Conservation (phyloP, 148 eudicot genomes). For the Diospyros kaki region DNA sequence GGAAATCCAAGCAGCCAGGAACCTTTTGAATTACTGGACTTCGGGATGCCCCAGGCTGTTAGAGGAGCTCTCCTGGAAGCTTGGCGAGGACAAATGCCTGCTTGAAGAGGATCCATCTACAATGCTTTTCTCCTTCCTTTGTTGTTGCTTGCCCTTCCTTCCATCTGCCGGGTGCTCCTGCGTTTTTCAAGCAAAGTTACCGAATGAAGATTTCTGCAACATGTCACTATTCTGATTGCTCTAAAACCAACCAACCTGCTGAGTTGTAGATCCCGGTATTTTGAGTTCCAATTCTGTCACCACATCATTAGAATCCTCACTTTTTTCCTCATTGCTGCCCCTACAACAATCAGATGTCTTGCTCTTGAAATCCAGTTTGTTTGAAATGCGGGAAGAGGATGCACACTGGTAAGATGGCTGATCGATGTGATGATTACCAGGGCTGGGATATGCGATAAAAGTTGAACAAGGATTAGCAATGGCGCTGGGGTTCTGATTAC, state of each 20-base stretch:
- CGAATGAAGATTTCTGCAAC: too few relatives aligned
- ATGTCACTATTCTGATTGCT: too few relatives aligned
- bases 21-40: too few relatives aligned
- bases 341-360: constrained; percentile 28
- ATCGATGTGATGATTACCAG: constrained; percentile 33
- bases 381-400: constrained; percentile 33
- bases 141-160: too few relatives aligned
- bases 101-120: too few relatives aligned
- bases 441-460: constrained; percentile 39
- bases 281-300: constrained; percentile 65
- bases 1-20: too few relatives aligned
- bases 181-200: too few relatives aligned
- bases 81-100: too few relatives aligned
- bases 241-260: constrained; percentile 46
- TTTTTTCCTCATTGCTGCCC: constrained; percentile 28
- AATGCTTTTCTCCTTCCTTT: too few relatives aligned
- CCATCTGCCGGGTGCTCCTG: too few relatives aligned
- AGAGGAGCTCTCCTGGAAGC: too few relatives aligned
- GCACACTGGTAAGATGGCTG: constrained; percentile 35
- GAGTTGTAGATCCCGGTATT: constrained; percentile 56
- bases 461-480: constrained; percentile 37
- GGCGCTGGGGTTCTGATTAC: constrained; percentile 40
- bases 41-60: too few relatives aligned
- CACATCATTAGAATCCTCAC: constrained; percentile 42
- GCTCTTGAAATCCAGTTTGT: constrained; percentile 38